Evolutionary conservation across 805 yeast species (phyloP).

Genomic region (Lachancea nothofagi): DNA sequence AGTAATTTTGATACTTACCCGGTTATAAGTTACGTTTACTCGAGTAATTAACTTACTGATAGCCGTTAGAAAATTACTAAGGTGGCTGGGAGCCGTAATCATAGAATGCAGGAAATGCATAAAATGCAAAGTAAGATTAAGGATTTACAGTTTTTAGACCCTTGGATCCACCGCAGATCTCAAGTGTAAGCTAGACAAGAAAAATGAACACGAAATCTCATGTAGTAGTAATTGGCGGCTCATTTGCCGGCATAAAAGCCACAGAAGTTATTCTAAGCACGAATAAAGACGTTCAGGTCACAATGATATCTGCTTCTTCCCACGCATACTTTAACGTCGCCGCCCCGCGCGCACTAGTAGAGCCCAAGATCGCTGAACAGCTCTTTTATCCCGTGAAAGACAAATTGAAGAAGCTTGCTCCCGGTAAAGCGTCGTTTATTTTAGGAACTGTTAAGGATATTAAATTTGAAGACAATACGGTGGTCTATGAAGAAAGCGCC

Average conservation of each 20-base stretch:
- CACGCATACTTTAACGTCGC: slow-evolving; percentile 6
- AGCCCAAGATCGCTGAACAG: slow-evolving; percentile 2
- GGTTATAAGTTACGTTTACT: too few relatives aligned
- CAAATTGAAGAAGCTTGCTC: background rate
- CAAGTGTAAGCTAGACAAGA: too few relatives aligned
- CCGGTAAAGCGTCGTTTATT: background rate
- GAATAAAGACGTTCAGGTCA: background rate
- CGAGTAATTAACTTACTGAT: too few relatives aligned
- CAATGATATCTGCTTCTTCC: slow-evolving; percentile 2
- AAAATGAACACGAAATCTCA: slow-evolving; percentile 1
- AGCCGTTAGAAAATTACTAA: too few relatives aligned
- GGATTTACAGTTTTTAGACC: too few relatives aligned
- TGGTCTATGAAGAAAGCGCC: background rate
- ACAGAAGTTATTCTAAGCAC: slow-evolving; percentile 1
- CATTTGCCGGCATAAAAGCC: slow-evolving; percentile 6
- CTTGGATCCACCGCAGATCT: too few relatives aligned
- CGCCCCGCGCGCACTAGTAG: slow-evolving; percentile 2
- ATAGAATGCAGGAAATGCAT: too few relatives aligned
- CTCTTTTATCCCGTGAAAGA: slow-evolving; percentile 3
- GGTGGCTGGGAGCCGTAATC: too few relatives aligned
- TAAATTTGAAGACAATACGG: background rate
- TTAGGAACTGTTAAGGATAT: background rate
- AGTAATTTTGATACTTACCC: too few relatives aligned
- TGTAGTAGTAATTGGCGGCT: slow-evolving; percentile 5
- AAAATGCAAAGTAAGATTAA: too few relatives aligned